phyloP scores from a whole-genome alignment of 2,329 filamentous ascomycete species.

The Colletotrichum sp. region DNA sequence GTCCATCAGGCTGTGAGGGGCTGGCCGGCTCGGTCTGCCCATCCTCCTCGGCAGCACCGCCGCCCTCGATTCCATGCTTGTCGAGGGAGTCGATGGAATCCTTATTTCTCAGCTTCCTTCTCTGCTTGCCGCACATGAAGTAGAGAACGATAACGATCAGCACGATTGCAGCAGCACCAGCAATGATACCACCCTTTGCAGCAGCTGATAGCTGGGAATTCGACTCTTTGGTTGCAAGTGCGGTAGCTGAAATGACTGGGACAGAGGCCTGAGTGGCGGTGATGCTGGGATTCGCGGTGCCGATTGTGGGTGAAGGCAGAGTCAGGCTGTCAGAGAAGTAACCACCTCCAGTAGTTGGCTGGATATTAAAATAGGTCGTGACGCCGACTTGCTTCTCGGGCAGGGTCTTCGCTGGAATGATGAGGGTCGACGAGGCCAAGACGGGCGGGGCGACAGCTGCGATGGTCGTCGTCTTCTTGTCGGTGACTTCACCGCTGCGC shows the following conservation, averaged over 20 bases:
- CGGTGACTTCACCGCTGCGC: conserved; percentile 20
- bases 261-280: neutral
- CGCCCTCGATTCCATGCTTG: conserved; percentile 19
- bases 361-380: neutral
- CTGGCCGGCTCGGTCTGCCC: conserved; percentile 28
- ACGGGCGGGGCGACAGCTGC: conserved; percentile 11
- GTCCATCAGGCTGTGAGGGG: conserved; percentile 11
- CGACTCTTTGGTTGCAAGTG: neutral
- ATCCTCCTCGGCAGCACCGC: conserved; percentile 30
- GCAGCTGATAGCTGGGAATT: neutral
- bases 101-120: conserved; percentile 7
- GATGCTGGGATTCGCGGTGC: neutral
- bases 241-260: neutral
- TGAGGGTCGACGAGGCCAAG: neutral
- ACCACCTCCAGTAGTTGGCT: neutral
- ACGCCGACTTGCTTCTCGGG: neutral
- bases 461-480: neutral
- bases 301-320: neutral
- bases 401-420: neutral
- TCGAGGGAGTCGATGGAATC: conserved; percentile 8
- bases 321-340: conserved; percentile 1
- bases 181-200: conserved; percentile 4
- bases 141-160: conserved; percentile 24
- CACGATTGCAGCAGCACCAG: conserved; percentile 16
- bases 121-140: conserved; percentile 21